Conservation (phyloP, 225 moss, liverwort and hornwort species). For the Takakia lepidozioides region DNA sequence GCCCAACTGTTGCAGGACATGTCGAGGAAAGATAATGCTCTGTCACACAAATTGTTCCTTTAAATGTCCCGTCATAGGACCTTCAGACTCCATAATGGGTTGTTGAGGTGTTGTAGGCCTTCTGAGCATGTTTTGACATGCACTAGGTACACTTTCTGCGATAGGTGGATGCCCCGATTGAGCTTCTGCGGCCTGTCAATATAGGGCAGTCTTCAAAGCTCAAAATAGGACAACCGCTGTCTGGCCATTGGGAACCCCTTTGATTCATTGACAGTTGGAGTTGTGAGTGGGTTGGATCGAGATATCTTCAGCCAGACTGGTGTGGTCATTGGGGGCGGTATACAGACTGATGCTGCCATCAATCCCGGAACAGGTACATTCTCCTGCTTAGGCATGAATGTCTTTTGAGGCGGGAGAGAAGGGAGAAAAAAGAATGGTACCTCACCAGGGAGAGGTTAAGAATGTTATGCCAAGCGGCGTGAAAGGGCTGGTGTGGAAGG, state of each 20-base stretch:
- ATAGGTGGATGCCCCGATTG: slow-evolving; percentile 67
- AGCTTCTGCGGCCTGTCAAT: slow-evolving; percentile 54
- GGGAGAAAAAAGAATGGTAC: no score
- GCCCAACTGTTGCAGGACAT: no score
- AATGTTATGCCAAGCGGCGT: no score
- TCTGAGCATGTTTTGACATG: neutral
- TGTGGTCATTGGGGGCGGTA: slow-evolving; percentile 64
- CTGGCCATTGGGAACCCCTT: slow-evolving; percentile 66
- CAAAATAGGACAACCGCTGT: slow-evolving; percentile 56
- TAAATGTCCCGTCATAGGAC: no score
- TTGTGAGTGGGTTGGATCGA: slow-evolving; percentile 63
- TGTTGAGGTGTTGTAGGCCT: no score
- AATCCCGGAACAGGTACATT: slow-evolving; percentile 56
- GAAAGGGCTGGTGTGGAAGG: no score
- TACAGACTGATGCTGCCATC: slow-evolving; percentile 67
- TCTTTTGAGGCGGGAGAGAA: no score
- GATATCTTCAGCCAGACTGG: slow-evolving; percentile 63
- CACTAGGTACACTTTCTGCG: neutral
- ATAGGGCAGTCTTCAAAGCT: slow-evolving; percentile 62
- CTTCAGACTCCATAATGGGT: no score
- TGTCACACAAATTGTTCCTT: no score
- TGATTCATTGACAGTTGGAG: slow-evolving; percentile 56
- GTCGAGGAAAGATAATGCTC: no score
- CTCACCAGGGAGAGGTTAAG: no score
- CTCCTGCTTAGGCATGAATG: neutral